Base-by-base conservation (phyloP, 2,329 filamentous ascomycete species). In the Coleophoma eucalyptorum region DNA sequence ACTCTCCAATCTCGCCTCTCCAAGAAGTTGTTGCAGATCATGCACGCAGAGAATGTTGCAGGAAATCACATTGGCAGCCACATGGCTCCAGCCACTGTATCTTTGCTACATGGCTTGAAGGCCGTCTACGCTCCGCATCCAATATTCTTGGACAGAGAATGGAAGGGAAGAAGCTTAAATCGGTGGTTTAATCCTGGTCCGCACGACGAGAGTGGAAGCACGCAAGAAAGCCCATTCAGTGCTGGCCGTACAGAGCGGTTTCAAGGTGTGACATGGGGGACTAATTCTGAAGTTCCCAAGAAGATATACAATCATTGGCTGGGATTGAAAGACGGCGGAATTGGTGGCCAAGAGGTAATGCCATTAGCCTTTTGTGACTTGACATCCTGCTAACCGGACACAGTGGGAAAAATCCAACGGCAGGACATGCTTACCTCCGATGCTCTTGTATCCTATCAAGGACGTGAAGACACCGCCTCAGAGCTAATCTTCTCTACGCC, bases 31-130 rank as follows among this genome's bases (percentile, higher is more conserved):
- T 73, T 93, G 33, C 79, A 89, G 58, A 78, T 84, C 55, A 92
- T 92, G 87, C 87, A 93, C 63, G 77, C 82, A 33, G 89, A 92
- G 66, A 89, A 88, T 48, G 74, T 86, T 55, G 77, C 80, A 13
- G 86, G 87, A 55, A 86, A 87, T 61, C 87, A 90, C 63, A 83
- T 92, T 60, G 87, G 86, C 51, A 88, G 87, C 0, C 89, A 93
- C 65, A 91, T 93, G 87, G 87, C 84, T 53, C 83, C 87, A 1
- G 84, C 87, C 50, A 86, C 86, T 0, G 80, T 86, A 21, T 83
- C 87, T 0, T 75, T 93, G 16, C 80, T 90, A 55, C 87, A 94
- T 64, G 88, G 89, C 5, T 74, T 92, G 45, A 93, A 93, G 70
- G 83, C 86, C 4, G 85, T 90, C 4, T 89, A 86, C 62, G 87